phyloP scores from a whole-genome alignment of 139 green algal species.

The Tetradesmus lagerheimii region DNA sequence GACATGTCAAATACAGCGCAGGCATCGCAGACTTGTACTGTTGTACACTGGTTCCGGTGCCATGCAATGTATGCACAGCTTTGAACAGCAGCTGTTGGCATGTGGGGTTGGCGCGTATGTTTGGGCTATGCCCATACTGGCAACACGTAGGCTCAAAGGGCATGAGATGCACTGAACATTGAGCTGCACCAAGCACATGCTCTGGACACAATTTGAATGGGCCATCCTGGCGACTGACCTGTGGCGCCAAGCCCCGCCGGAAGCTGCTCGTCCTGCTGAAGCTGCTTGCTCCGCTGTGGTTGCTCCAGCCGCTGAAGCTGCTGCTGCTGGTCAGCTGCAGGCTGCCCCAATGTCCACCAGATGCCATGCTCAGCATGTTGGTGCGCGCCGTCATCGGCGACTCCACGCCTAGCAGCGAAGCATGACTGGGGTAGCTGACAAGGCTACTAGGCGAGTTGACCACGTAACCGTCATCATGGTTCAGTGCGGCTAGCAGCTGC shows the following conservation, averaged over 20 bases:
- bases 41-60: too few relatives aligned
- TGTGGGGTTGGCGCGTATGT: too few relatives aligned
- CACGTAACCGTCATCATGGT: conserved; percentile 8
- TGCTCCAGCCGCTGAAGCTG: conserved; percentile 15
- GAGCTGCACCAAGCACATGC: neutral
- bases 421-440: neutral
- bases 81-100: too few relatives aligned
- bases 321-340: conserved; percentile 14
- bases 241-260: neutral
- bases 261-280: neutral
- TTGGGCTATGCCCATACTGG: too few relatives aligned
- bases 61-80: too few relatives aligned
- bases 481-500: neutral
- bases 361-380: neutral
- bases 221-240: neutral
- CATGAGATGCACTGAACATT: neutral
- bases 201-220: neutral
- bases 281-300: neutral
- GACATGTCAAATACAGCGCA: neutral
- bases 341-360: neutral
- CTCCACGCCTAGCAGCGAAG: neutral
- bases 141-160: too few relatives aligned
- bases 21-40: neutral
- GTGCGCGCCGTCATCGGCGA: neutral
- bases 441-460: conserved; percentile 18